Evolutionary conservation across 805 yeast genomes (phyloP).

Genomic region (Zygosaccharomyces rouxii): DNA sequence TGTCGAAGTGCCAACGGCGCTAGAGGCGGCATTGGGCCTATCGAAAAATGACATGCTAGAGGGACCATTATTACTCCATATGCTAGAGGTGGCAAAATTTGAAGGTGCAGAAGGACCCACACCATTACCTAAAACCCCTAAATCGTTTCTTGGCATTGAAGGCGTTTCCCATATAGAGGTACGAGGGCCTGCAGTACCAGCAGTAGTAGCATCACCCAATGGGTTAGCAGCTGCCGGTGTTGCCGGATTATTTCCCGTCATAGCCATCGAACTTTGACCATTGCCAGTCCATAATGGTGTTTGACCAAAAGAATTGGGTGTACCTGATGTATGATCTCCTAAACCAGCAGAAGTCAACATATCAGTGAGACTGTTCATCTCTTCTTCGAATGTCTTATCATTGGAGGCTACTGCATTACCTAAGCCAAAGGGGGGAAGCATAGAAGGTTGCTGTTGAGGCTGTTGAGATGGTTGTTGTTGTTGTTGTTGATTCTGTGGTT

Average conservation of each 20-base stretch:
- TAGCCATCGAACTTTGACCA: slow-evolving; percentile 2
- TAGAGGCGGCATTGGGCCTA: neutral
- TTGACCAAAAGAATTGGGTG: slow-evolving; percentile 8
- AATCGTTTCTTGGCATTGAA: neutral
- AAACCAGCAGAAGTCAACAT: slow-evolving; percentile 27
- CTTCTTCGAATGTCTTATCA: slow-evolving; percentile 24
- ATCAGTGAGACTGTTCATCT: slow-evolving; percentile 25
- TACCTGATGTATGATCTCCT: slow-evolving; percentile 10
- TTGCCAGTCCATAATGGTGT: slow-evolving; percentile 21
- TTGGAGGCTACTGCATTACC: slow-evolving; percentile 9
- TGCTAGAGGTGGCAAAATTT: slow-evolving; percentile 7
- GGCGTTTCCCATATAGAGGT: slow-evolving; percentile 31
- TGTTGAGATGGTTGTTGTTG: slow-evolving; percentile 4
- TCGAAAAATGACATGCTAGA: slow-evolving; percentile 9
- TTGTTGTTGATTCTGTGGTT: slow-evolving; percentile 1
- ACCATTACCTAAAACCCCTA: slow-evolving; percentile 3
- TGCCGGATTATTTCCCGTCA: slow-evolving; percentile 4
- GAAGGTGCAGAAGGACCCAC: neutral
- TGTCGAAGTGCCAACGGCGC: neutral
- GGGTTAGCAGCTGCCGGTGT: neutral
- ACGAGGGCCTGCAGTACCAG: slow-evolving; percentile 5
- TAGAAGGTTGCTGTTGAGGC: slow-evolving; percentile 5
- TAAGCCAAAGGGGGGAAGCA: slow-evolving; percentile 10
- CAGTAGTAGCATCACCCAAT: slow-evolving; percentile 1
- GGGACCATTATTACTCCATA: slow-evolving; percentile 10